Base-by-base conservation (phyloP, 352 stramenopile species). In the Aphanomyces euteiches region DNA sequence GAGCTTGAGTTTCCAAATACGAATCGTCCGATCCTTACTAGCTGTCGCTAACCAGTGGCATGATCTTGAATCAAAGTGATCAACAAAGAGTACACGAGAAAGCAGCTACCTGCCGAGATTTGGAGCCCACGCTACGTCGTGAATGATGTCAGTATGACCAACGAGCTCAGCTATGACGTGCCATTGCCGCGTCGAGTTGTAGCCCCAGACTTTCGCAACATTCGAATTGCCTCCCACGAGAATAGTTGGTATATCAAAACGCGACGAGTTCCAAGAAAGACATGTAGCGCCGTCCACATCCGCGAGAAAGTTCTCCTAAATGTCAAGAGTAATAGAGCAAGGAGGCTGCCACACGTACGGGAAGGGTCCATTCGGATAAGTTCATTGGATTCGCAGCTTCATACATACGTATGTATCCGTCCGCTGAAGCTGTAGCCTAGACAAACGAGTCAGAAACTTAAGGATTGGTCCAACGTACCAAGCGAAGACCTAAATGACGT, bases 381-480 rank as follows among this genome's bases (percentile, higher is more conserved):
- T 99, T 98, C 89, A 98, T 97, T 43, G 97, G 86, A 76, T 98
- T 93, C 36, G 97, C 89, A 17, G 92, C 92, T 78, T 98, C 93
- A 79, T 98, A 98, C 77, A 98, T 97, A 60, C 94, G 86, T 40
- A 98, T 93, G 74, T 91, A 91, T 19, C 95, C 96, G 79, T 99
- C 96, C 36, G 96, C 92, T 12, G 89, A 97, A 8, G 90, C 95
- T 3, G 92, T 98, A 2, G 96, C 96, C 86, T 93, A 75, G 8
- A 41, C 54, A 67, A 13, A 37, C 19, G 4, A 13, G 17, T 39
- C 6, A 50, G 15, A 7, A 58, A 5, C 7, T 5, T 10, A 61
- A 3, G 15, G 45, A 17, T 5, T 41, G 37, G 4, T 8, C 3
- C 10, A 48, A 74, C 77, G 41, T 77, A 93, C 85, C 19, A 99